A percentile compares a stretch with the other conserved stretches of the same genome.
phyloP scores from a whole-genome alignment of 805 yeast genomes.

The Kodamaea restingae region DNA sequence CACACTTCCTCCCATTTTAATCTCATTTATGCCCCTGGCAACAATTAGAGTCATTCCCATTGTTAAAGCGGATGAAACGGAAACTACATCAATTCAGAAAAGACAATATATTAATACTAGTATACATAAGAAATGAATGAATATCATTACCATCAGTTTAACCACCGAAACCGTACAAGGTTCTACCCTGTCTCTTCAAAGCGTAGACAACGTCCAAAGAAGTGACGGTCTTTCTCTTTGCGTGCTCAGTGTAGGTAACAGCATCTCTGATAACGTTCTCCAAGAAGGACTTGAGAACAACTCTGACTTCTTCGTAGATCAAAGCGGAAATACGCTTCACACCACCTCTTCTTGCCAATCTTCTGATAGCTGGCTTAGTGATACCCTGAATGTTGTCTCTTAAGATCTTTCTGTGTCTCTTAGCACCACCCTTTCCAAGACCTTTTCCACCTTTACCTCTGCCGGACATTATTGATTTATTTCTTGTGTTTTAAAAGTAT shows the following conservation, averaged over 20 bases:
- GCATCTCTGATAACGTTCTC: constrained; percentile 98
- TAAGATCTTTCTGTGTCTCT: constrained; percentile 98
- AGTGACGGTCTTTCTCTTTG: constrained; percentile 99
- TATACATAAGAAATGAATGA: constrained; percentile 8
- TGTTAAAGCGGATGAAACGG: too few species aligned
- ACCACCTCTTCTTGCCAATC: constrained; percentile 99
- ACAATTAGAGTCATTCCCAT: too few species aligned
- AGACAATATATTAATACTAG: constrained; percentile 10
- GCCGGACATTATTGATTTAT: constrained; percentile 68
- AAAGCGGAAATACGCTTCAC: constrained; percentile 99
- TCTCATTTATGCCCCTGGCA: too few species aligned
- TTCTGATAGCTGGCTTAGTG: constrained; percentile 99
- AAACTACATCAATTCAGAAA: background rate
- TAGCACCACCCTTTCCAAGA: constrained; percentile 99
- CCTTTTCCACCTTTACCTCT: constrained; percentile 99
- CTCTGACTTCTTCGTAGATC: constrained; percentile 98
- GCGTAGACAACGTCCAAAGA: constrained; percentile 98
- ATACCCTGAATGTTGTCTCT: constrained; percentile 99
- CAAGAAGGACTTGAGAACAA: constrained; percentile 90
- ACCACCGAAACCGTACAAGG: constrained; percentile 99
- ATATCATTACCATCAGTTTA: constrained; percentile 36
- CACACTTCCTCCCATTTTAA: too few species aligned
- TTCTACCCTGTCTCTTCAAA: constrained; percentile 99
- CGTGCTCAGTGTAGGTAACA: constrained; percentile 99
- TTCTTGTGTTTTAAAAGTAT: background rate